Evolutionary conservation across 2,329 filamentous ascomycete genomes (phyloP).

Genomic region (Fusarium clavum): DNA sequence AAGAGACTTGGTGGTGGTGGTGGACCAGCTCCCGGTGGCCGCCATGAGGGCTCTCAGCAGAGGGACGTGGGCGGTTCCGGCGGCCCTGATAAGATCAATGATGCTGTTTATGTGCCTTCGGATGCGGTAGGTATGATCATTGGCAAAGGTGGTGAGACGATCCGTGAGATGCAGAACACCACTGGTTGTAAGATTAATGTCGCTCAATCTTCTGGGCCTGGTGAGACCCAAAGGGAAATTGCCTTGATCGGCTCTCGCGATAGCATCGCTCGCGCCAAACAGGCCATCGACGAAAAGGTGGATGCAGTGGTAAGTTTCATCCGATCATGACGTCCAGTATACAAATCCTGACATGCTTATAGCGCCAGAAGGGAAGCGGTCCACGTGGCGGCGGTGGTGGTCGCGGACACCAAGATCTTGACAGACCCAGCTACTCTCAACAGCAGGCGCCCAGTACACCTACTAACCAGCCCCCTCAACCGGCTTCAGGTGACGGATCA

Average conservation of each 20-base stretch:
- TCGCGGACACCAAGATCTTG: conserved; percentile 64
- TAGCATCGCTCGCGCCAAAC: conserved; percentile 83
- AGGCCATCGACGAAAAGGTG: conserved; percentile 90
- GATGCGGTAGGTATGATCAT: conserved; percentile 98
- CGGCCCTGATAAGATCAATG: conserved; percentile 77
- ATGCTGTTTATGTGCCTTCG: conserved; percentile 86
- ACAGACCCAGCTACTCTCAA: conserved; percentile 65
- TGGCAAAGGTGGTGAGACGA: conserved; percentile 92
- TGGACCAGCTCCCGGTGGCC: conserved; percentile 42
- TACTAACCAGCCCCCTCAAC: conserved; percentile 58
- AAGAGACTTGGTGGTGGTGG: conserved; percentile 44
- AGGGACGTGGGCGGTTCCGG: conserved; percentile 55
- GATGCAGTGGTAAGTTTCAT: conserved; percentile 78
- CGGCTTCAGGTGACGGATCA: conserved; percentile 62
- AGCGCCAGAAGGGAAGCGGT: conserved; percentile 66
- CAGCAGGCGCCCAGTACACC: conserved; percentile 56
- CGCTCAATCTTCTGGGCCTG: conserved; percentile 79
- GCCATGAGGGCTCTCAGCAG: conserved; percentile 47
- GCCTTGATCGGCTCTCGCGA: conserved; percentile 82
- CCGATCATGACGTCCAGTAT: neutral
- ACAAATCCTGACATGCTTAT: conserved; percentile 45
- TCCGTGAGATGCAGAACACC: conserved; percentile 89
- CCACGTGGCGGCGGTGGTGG: conserved; percentile 54
- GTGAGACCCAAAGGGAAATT: conserved; percentile 86
- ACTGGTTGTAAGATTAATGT: conserved; percentile 97